These are phyloP conservation scores for Boletus smithii DNA, from an alignment of 1,284 basidiomycete species.

Conservation along the genomic window DNA sequence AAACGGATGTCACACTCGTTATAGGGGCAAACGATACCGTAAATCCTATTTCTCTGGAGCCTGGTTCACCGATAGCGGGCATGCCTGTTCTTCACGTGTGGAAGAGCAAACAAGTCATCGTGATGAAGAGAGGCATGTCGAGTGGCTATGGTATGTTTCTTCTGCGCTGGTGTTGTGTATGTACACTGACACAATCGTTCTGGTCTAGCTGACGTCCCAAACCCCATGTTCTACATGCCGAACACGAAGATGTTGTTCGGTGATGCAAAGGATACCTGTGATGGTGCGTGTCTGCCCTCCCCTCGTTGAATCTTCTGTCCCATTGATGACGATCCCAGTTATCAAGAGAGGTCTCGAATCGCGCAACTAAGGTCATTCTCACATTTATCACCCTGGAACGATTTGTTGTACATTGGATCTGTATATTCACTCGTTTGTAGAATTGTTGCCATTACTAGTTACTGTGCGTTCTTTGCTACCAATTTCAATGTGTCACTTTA, in stretches of 20 bases:
- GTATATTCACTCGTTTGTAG: conserved; percentile 23
- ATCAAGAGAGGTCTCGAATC: conserved; percentile 55
- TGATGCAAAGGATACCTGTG: conserved; percentile 83
- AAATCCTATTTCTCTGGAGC: conserved; percentile 84
- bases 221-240: conserved; percentile 87
- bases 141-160: conserved; percentile 67
- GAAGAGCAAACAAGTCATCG: conserved; percentile 87
- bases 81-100: conserved; percentile 88
- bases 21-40: conserved; percentile 90
- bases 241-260: conserved; percentile 87
- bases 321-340: conserved; percentile 35
- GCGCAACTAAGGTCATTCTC: conserved; percentile 27
- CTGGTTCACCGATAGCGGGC: conserved; percentile 80
- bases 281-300: conserved; percentile 49
- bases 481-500: neutral
- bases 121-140: conserved; percentile 86
- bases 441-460: conserved; percentile 4
- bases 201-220: conserved; percentile 72
- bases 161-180: conserved; percentile 4
- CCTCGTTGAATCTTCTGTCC: conserved; percentile 3
- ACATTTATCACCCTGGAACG: conserved; percentile 7
- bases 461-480: neutral
- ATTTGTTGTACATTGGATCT: conserved; percentile 11
- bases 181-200: conserved; percentile 6
- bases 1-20: conserved; percentile 80